phyloP scores from a whole-genome alignment of 768 basidiomycete species.

The Amanita brunnescens region DNA sequence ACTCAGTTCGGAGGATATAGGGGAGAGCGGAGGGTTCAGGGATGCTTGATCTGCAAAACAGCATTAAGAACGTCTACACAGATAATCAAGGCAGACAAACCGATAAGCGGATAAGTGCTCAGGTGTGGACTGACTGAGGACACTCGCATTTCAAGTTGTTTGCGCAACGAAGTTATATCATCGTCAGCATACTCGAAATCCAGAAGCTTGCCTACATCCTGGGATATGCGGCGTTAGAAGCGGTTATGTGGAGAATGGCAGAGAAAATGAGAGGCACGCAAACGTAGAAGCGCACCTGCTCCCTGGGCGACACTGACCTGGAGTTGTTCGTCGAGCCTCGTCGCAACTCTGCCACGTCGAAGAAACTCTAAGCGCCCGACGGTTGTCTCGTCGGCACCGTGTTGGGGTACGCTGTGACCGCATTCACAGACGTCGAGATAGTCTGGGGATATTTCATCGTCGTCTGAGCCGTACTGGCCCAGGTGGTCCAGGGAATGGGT shows the following conservation, averaged over 20 bases:
- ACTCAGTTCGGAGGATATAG: constrained; percentile 41
- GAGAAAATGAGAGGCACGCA: not conserved
- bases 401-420: constrained; percentile 54
- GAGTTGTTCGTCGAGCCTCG: constrained; percentile 73
- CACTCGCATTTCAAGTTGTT: constrained; percentile 54
- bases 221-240: constrained; percentile 1
- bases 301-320: constrained; percentile 42
- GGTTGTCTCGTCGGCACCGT: constrained; percentile 53
- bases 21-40: constrained; percentile 29
- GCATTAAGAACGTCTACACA: constrained; percentile 7
- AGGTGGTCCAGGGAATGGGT: constrained; percentile 36
- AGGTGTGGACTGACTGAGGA: constrained; percentile 41
- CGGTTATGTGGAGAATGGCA: not conserved
- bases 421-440: constrained; percentile 63
- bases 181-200: constrained; percentile 74
- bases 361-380: constrained; percentile 56
- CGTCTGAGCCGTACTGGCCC: constrained; percentile 64
- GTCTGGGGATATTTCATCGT: constrained; percentile 41
- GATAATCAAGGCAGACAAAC: constrained; percentile 25
- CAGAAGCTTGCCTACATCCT: constrained; percentile 73
- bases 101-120: constrained; percentile 39
- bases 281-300: constrained; percentile 5
- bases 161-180: constrained; percentile 57
- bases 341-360: constrained; percentile 67
- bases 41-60: constrained; percentile 19